Conservation (phyloP, 306 rosid species). For the Cicer arietinum region DNA sequence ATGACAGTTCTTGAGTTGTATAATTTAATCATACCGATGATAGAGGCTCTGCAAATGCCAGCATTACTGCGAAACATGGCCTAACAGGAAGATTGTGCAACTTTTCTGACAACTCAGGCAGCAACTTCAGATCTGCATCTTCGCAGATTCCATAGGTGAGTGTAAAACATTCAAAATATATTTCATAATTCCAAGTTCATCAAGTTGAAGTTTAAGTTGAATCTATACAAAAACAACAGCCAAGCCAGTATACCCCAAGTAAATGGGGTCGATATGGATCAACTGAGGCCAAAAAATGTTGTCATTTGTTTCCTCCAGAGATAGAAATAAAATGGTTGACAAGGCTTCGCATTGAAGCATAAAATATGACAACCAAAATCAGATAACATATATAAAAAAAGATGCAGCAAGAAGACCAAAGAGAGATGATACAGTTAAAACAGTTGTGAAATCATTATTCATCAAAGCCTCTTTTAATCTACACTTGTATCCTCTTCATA, state of each 20-base stretch:
- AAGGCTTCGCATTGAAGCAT: too few species aligned
- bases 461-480: not conserved
- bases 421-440: not conserved
- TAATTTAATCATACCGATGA: constrained; percentile 63
- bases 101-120: constrained; percentile 71
- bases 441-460: not conserved
- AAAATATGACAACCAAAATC: too few species aligned
- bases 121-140: constrained; percentile 66
- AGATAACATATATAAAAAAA: too few species aligned
- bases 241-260: too few species aligned
- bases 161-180: constrained; percentile 34
- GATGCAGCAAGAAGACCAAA: too few species aligned
- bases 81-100: constrained; percentile 67
- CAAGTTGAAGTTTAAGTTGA: constrained; percentile 34
- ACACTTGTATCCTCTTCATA: not conserved
- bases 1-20: constrained; percentile 25
- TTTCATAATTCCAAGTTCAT: constrained; percentile 18
- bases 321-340: too few species aligned
- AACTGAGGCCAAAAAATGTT: too few species aligned
- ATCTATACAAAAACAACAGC: not conserved
- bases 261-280: too few species aligned
- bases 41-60: constrained; percentile 86
- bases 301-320: too few species aligned
- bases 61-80: constrained; percentile 85
- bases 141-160: constrained; percentile 34